These are phyloP conservation scores for Isoetes taiwanensis DNA, from an alignment of 75 land plant species.

Conservation along the genomic window DNA sequence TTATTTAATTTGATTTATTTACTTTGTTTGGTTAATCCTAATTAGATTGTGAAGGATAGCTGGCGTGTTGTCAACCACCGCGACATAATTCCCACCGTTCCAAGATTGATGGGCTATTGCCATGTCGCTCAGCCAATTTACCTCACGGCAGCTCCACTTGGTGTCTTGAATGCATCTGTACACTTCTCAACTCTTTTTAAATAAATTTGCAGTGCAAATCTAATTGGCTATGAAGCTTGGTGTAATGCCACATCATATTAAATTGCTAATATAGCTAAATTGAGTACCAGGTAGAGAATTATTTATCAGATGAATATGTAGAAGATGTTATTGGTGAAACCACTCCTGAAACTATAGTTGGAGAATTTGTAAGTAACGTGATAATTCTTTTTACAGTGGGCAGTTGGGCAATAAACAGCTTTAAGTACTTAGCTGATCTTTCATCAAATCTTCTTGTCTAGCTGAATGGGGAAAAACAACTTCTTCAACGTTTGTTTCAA, in stretches of 20 bases:
- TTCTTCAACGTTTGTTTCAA: slow-evolving; percentile 67
- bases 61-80: slow-evolving; percentile 96
- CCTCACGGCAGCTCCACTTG: slow-evolving; percentile 32
- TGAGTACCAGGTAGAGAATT: no score
- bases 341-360: slow-evolving; percentile 71
- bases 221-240: no score
- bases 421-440: no score
- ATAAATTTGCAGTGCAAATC: no score
- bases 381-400: no score
- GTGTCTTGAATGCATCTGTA: not conserved
- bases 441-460: slow-evolving; percentile 15
- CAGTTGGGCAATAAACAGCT: no score
- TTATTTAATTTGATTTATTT: no score
- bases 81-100: slow-evolving; percentile 95
- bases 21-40: no score
- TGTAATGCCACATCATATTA: not conserved
- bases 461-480: slow-evolving; percentile 95
- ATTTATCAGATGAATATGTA: slow-evolving; percentile 56
- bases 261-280: slow-evolving; percentile 27
- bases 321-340: slow-evolving; percentile 87
- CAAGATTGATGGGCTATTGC: slow-evolving; percentile 93
- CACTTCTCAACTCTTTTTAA: not conserved
- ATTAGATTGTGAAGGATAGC: slow-evolving; percentile 91
- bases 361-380: slow-evolving; percentile 89
- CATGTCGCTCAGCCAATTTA: slow-evolving; percentile 91